These are phyloP conservation scores for Tetrahymena elliotti DNA, from an alignment of 73 alveolate species.

Conservation along the genomic window DNA sequence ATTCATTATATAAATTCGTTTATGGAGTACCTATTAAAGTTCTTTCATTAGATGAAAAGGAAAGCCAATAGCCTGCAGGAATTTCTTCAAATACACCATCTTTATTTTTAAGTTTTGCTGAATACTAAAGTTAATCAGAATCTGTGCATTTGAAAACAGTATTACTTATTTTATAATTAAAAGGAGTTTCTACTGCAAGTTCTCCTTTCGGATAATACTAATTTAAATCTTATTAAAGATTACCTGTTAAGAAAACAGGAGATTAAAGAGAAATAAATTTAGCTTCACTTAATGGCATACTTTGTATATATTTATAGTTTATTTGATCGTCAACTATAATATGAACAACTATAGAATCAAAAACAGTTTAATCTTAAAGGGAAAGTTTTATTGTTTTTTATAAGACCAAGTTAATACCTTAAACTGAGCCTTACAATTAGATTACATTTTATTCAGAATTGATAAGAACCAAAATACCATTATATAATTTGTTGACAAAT, in stretches of 20 bases:
- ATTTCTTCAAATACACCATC: background rate
- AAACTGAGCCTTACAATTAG: background rate
- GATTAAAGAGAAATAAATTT: background rate
- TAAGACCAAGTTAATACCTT: background rate
- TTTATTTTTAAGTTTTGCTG: background rate
- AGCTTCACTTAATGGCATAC: background rate
- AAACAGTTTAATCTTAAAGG: too few relatives aligned
- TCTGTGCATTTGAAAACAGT: background rate
- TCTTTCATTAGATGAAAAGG: background rate
- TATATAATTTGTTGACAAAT: background rate
- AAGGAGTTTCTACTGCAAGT: background rate
- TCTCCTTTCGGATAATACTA: background rate
- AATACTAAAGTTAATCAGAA: background rate
- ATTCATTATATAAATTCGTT: background rate
- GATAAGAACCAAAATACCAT: background rate
- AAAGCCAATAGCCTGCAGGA: background rate
- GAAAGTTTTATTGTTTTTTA: background rate
- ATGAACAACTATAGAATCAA: background rate
- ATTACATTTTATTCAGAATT: background rate
- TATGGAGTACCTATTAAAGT: background rate
- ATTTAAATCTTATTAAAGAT: background rate
- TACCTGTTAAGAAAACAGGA: background rate
- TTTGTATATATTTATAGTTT: too few relatives aligned
- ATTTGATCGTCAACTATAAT: background rate
- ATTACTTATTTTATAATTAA: background rate